phyloP scores from a whole-genome alignment of 768 basidiomycete genomes.

The Macrolepiota albuminosa region DNA sequence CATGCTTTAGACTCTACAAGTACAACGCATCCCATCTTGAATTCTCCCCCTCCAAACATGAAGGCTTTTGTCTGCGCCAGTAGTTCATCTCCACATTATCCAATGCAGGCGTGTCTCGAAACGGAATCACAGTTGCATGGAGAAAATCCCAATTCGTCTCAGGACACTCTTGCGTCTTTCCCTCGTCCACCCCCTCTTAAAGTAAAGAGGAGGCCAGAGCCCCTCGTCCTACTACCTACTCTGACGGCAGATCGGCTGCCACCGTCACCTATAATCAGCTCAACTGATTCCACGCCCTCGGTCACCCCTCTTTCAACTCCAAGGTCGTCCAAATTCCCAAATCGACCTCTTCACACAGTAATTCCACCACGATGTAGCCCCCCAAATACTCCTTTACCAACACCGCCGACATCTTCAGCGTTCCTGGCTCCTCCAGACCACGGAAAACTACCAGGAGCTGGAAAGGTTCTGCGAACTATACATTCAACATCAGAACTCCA shows the following conservation, averaged over 20 bases:
- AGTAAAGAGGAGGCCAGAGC: constrained; percentile 32
- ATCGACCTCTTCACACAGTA: constrained; percentile 21
- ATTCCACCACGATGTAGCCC: constrained; percentile 29
- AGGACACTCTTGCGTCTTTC: constrained; percentile 28
- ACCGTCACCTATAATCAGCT: constrained; percentile 27
- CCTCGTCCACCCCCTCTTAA: constrained; percentile 34
- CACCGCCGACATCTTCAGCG: constrained; percentile 20
- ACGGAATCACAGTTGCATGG: constrained; percentile 12
- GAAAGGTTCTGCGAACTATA: constrained; percentile 15
- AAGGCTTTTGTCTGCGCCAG: constrained; percentile 18
- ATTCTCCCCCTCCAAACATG: constrained; percentile 15
- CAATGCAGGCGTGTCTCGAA: constrained; percentile 6
- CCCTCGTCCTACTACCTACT: constrained; percentile 31
- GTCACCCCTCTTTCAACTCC: constrained; percentile 28
- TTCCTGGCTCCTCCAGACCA: constrained; percentile 7
- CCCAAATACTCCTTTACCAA: constrained; percentile 33
- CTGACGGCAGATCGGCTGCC: constrained; percentile 25
- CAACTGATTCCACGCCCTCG: constrained; percentile 37
- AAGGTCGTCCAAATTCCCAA: constrained; percentile 12
- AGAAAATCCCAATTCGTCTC: neutral
- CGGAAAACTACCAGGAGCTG: neutral
- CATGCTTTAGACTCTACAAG: constrained; percentile 5
- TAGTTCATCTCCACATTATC: constrained; percentile 23
- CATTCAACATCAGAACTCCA: constrained; percentile 20
- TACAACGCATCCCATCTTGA: constrained; percentile 16